Conservation (phyloP, 768 basidiomycete genomes). For the Strobilomyces confusus region DNA sequence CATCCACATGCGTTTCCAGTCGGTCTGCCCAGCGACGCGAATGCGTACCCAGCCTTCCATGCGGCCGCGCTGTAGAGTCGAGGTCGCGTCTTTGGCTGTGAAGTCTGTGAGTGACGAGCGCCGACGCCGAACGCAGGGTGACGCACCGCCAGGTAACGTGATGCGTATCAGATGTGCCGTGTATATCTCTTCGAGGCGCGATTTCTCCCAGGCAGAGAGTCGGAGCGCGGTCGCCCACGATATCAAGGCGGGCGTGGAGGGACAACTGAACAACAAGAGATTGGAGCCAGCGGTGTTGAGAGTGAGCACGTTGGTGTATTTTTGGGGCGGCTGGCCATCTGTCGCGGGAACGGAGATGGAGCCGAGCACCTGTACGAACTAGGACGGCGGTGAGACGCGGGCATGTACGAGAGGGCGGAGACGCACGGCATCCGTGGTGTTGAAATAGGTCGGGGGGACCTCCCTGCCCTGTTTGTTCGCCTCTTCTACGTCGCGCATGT, state of each 20-base stretch:
- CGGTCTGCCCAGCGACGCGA: slow-evolving; percentile 93
- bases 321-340: slow-evolving; percentile 44
- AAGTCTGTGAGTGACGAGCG: slow-evolving; percentile 20
- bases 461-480: slow-evolving; percentile 76
- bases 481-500: slow-evolving; percentile 83
- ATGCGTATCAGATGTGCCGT: slow-evolving; percentile 90
- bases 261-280: slow-evolving; percentile 83
- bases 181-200: slow-evolving; percentile 93
- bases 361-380: slow-evolving; percentile 81
- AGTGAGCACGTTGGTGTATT: slow-evolving; percentile 77
- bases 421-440: slow-evolving; percentile 84
- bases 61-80: slow-evolving; percentile 63
- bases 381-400: slow-evolving; percentile 8
- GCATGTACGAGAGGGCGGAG: not conserved
- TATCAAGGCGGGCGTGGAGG: slow-evolving; percentile 59
- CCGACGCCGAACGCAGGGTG: slow-evolving; percentile 20
- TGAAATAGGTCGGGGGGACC: slow-evolving; percentile 84
- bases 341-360: slow-evolving; percentile 64
- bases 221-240: slow-evolving; percentile 93
- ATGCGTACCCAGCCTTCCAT: slow-evolving; percentile 92
- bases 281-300: slow-evolving; percentile 95
- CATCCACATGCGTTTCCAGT: slow-evolving; percentile 94
- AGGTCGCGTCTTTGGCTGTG: slow-evolving; percentile 47
- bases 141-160: slow-evolving; percentile 50
- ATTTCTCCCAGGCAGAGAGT: slow-evolving; percentile 91